Base-by-base conservation (phyloP, 352 stramenopile genomes). In the Phytophthora pluvialis region DNA sequence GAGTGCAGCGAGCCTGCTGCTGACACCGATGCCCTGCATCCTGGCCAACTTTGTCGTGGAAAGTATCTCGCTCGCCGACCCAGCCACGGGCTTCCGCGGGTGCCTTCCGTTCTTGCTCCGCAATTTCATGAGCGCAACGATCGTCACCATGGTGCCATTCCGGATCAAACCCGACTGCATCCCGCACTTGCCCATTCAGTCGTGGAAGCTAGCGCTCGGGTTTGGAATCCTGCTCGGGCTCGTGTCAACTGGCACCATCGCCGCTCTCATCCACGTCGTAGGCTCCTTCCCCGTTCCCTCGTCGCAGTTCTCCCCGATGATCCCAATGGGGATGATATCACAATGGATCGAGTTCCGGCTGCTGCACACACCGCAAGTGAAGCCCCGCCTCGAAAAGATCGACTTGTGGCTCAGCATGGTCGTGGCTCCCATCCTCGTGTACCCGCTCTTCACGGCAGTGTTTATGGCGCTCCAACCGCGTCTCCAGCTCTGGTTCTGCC, bases 281-380 rank as follows among this genome's bases (percentile, higher is more conserved):
- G 62, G 36, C 12, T 25, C 73, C 10, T 82, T 82, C 46, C 77
- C 73, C 0, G 54, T 80, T 0, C 76, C 73, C 1, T 80, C 76
- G 16, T 66, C 62, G 8, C 45, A 72, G 28, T 53, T 75, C 15
- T 5, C 48, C 7, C 59, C 66, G 7, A 12, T 21, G 21, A 21
- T 21, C 21, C 58, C 69, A 0, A 67, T 79, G 28, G 51, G 31
- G 2, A 0, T 68, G 1, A 39, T 64, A 1, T 50, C 51, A 15
- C 45, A 0, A 48, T 57, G 0, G 47, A 61, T 21, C 45, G 11
- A 44, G 26, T 21, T 21, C 21, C 21, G 21, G 21, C 21, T 21
- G 21, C 21, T 21, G 21, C 21, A 21, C 21, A 21, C 21, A 2
- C 21, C 44, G 5, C 50, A 54, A 10, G 38, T 72, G 13, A 21